Base-by-base conservation (phyloP, 129 eudicot species). In the Lactuca sativa region DNA sequence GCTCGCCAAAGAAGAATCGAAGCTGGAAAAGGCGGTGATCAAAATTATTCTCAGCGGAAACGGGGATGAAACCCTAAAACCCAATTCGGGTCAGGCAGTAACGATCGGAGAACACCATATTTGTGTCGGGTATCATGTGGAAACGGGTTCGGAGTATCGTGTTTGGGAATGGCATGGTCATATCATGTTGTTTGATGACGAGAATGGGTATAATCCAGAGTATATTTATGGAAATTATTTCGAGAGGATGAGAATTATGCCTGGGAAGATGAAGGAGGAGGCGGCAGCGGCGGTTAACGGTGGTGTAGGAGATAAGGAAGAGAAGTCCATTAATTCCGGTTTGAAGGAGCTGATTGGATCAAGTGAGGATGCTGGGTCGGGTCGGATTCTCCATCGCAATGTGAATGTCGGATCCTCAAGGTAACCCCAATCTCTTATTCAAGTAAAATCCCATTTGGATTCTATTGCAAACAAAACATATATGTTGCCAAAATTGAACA, bases 151-250 rank as follows among this genome's bases (percentile, higher is more conserved):
- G 18, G 95, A 85, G 70, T 88, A 91, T 62, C 86, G 97, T 82
- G 97, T 91, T 0, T 91, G 95, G 97, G 97, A 91, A 71, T 91
- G 97, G 95, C 97, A 91, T 60, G 97, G 97, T 17, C 97, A 90
- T 81, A 83, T 90, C 7, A 90, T 90, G 97, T 48, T 90, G 82
- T 90, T 90, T 72, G 95, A 90, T 79, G 97, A 87, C 63, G 95
- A 87, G 62, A 83, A 87, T 34, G 95, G 90, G 70, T 90, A 87
- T 73, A 74, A 79, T 47, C 97, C 92, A 4, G 97, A 90, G 84
- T 90, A 90, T 83, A 87, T 90, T 8, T 90, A 90, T 59, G 97
- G 97, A 77, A 90, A 90, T 79, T 90, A 90, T 64, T 90, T 90
- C 33, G 95, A 90, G 85, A 76, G 90, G 37, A 10, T 87, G 64